Percentiles rank a stretch among this genome's conserved stretches.
phyloP scores from a whole-genome alignment of 495 filamentous ascomycete genomes.

The Xylaria nigripes region DNA sequence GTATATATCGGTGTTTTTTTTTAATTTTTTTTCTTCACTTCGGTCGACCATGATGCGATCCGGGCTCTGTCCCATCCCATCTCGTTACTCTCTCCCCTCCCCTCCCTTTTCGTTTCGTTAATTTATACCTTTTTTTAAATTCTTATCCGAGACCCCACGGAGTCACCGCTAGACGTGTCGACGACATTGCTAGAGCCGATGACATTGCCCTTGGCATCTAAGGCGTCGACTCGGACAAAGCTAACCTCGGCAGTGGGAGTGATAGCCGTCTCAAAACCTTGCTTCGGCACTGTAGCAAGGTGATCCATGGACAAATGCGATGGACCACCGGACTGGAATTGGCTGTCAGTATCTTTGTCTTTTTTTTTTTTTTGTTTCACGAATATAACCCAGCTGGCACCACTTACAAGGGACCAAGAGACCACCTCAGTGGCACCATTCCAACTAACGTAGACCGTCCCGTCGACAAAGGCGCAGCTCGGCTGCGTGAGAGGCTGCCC shows the following conservation, averaged over 20 bases:
- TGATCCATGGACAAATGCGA: slow-evolving; percentile 7
- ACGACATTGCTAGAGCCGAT: slow-evolving; percentile 17
- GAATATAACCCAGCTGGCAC: not conserved
- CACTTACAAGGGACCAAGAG: slow-evolving; percentile 15
- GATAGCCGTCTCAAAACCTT: slow-evolving; percentile 23
- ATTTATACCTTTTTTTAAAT: not conserved
- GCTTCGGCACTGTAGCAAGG: slow-evolving; percentile 6
- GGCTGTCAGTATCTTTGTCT: not conserved
- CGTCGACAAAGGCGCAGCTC: slow-evolving; percentile 12
- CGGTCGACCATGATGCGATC: too few relatives aligned
- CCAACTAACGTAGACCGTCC: slow-evolving; percentile 21
- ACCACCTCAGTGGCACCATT: slow-evolving; percentile 23
- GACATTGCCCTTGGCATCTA: slow-evolving; percentile 11
- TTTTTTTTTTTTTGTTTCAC: too few relatives aligned
- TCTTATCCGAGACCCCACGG: slow-evolving; percentile 7
- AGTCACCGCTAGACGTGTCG: slow-evolving; percentile 11
- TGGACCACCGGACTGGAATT: not conserved
- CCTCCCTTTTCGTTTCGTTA: not conserved
- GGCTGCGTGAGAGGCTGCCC: slow-evolving; percentile 16
- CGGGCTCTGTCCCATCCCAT: too few relatives aligned
- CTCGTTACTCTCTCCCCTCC: not conserved
- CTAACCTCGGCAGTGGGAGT: not conserved
- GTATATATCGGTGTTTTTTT: too few relatives aligned
- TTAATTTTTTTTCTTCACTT: too few relatives aligned
- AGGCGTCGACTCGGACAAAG: slow-evolving; percentile 15